phyloP scores from a whole-genome alignment of 805 yeast genomes.

The Sungouiozyma ichnusensis region DNA sequence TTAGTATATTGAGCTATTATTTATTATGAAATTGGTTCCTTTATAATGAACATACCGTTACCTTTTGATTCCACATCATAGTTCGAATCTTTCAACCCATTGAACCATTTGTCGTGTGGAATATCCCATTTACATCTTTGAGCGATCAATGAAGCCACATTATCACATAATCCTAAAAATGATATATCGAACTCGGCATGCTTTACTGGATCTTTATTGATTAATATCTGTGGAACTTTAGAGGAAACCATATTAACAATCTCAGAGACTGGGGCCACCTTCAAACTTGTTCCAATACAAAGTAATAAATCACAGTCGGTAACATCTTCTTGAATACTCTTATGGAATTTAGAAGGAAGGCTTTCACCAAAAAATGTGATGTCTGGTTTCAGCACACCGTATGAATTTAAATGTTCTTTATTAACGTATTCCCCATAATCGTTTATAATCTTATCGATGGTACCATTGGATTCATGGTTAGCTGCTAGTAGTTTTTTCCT shows the following conservation, averaged over 20 bases:
- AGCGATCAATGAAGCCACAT: conserved; percentile 56
- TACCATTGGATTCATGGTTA: not conserved
- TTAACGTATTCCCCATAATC: not conserved
- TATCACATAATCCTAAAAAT: conserved; percentile 75
- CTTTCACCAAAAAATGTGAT: conserved; percentile 88
- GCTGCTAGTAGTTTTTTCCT: conserved; percentile 23
- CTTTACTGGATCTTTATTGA: conserved; percentile 63
- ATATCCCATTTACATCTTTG: conserved; percentile 51
- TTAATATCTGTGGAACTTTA: conserved; percentile 66
- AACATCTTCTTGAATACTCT: conserved; percentile 47
- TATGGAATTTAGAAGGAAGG: conserved; percentile 60
- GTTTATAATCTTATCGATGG: not conserved
- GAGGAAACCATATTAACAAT: conserved; percentile 62
- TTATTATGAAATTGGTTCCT: conserved; percentile 2
- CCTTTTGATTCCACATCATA: conserved; percentile 18
- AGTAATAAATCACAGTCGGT: conserved; percentile 64
- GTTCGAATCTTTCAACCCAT: conserved; percentile 13
- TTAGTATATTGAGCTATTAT: not conserved
- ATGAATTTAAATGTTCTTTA: conserved; percentile 33
- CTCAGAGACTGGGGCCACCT: conserved; percentile 86
- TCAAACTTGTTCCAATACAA: conserved; percentile 86
- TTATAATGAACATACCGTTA: conserved; percentile 23
- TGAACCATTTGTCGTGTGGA: conserved; percentile 39
- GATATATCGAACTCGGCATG: conserved; percentile 74
- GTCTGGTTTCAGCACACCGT: conserved; percentile 85